A percentile compares a stretch with the other conserved stretches of the same genome.
These are phyloP conservation scores for Pythium periplocum DNA, from an alignment of 352 stramenopile genomes.

Conservation along the genomic window DNA sequence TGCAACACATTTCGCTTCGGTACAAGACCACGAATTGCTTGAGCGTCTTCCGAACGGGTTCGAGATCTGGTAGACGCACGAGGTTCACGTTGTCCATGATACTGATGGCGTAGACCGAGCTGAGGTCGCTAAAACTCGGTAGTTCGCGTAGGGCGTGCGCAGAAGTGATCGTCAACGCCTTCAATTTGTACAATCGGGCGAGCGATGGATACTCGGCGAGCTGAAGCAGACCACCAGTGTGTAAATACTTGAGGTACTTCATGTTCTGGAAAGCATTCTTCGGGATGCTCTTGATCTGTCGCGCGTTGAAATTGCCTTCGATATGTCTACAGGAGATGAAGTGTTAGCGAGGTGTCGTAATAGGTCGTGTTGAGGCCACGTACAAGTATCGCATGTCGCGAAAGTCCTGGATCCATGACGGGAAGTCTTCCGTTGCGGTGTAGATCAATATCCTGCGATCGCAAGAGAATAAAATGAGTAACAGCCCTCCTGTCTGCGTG, in stretches of 20 bases:
- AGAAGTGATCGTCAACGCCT: neutral
- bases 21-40: slow-evolving; percentile 21
- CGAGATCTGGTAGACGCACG: neutral
- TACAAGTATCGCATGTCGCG: slow-evolving; percentile 2
- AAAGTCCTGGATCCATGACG: slow-evolving; percentile 4
- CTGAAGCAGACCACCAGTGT: neutral
- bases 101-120: slow-evolving; percentile 15
- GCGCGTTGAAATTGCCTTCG: neutral
- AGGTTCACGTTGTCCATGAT: slow-evolving; percentile 19
- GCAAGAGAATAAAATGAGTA: neutral
- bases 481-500: too few species aligned
- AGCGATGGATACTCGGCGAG: slow-evolving; percentile 1
- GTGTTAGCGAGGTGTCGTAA: too few species aligned
- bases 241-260: neutral
- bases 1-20: slow-evolving; percentile 35
- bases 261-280: neutral
- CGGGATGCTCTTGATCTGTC: neutral
- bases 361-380: neutral
- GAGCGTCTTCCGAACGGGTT: neutral
- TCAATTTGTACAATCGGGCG: neutral
- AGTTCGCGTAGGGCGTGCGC: neutral
- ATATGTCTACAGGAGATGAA: too few species aligned
- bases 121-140: neutral
- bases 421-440: neutral
- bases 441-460: slow-evolving; percentile 6